Conservation (phyloP, 768 basidiomycete genomes). For the Hericium alpestre region DNA sequence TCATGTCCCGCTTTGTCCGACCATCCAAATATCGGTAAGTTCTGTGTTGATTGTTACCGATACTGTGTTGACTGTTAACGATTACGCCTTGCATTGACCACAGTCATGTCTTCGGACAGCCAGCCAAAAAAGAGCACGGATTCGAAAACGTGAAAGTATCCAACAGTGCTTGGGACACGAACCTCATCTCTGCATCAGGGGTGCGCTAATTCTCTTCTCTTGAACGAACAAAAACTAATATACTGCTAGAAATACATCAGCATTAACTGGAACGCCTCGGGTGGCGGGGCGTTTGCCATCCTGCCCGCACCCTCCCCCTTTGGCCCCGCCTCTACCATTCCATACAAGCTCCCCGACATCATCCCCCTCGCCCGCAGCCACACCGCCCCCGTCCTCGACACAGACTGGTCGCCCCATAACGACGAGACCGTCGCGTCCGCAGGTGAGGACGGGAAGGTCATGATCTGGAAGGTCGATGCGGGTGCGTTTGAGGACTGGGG, state of each 20-base stretch:
- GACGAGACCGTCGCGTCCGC: conserved; percentile 85
- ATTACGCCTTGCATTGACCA: not conserved
- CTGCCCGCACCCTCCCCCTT: conserved; percentile 76
- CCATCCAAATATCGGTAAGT: conserved; percentile 78
- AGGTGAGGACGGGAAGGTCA: conserved; percentile 88
- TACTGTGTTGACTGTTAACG: conserved; percentile 1
- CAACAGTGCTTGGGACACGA: conserved; percentile 93
- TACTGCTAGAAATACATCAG: conserved; percentile 51
- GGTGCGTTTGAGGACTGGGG: conserved; percentile 76
- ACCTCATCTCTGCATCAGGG: conserved; percentile 75
- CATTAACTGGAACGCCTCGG: conserved; percentile 89
- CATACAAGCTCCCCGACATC: conserved; percentile 81
- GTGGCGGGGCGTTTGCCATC: conserved; percentile 91
- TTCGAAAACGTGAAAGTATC: conserved; percentile 80
- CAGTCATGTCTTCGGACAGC: conserved; percentile 88
- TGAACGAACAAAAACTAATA: not conserved
- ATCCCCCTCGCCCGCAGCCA: conserved; percentile 86
- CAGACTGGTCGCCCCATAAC: conserved; percentile 92
- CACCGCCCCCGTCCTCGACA: conserved; percentile 81
- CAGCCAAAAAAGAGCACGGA: conserved; percentile 73
- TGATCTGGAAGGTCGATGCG: conserved; percentile 79
- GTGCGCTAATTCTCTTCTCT: conserved; percentile 30
- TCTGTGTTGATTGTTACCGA: not conserved
- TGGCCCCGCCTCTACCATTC: conserved; percentile 41
- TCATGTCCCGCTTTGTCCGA: conserved; percentile 80